Percentiles rank a stretch among this genome's conserved stretches.
These are phyloP conservation scores for Amanita jacksonii DNA, from an alignment of 768 basidiomycete species.

Conservation along the genomic window DNA sequence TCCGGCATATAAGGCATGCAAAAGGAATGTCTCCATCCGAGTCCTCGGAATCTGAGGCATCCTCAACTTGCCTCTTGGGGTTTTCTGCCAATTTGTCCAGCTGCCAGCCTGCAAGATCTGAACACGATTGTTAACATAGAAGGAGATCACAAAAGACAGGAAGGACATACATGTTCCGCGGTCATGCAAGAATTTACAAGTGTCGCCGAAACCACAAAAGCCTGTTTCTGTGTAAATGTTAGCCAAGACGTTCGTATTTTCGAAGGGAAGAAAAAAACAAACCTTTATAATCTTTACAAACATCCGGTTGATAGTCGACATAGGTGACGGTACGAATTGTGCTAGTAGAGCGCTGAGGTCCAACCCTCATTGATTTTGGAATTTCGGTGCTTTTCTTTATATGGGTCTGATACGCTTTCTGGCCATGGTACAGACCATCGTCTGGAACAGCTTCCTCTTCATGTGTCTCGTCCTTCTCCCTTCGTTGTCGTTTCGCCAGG, in stretches of 20 bases:
- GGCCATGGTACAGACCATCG: constrained; percentile 83
- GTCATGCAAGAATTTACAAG: constrained; percentile 98
- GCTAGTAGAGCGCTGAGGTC: constrained; percentile 63
- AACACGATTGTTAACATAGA: constrained; percentile 7
- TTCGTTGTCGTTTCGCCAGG: constrained; percentile 56
- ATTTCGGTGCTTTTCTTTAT: constrained; percentile 76
- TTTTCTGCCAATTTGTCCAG: constrained; percentile 86
- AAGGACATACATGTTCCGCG: constrained; percentile 77
- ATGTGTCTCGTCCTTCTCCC: constrained; percentile 40
- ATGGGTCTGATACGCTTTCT: constrained; percentile 71
- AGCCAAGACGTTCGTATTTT: not conserved
- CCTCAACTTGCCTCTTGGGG: constrained; percentile 51
- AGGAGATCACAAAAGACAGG: constrained; percentile 4
- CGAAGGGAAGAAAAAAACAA: constrained; percentile 20
- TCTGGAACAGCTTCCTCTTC: constrained; percentile 51
- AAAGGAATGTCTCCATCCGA: constrained; percentile 88
- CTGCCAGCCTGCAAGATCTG: constrained; percentile 98
- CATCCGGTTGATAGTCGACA: constrained; percentile 96
- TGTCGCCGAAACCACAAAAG: constrained; percentile 98
- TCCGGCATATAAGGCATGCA: constrained; percentile 95
- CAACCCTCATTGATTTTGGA: constrained; percentile 82
- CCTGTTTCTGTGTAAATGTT: constrained; percentile 68
- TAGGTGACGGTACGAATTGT: constrained; percentile 94
- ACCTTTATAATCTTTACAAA: constrained; percentile 99
- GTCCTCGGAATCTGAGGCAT: constrained; percentile 53